Conservation (phyloP, 371 early-diverging fungal species). For the Rhizopus sp. region DNA sequence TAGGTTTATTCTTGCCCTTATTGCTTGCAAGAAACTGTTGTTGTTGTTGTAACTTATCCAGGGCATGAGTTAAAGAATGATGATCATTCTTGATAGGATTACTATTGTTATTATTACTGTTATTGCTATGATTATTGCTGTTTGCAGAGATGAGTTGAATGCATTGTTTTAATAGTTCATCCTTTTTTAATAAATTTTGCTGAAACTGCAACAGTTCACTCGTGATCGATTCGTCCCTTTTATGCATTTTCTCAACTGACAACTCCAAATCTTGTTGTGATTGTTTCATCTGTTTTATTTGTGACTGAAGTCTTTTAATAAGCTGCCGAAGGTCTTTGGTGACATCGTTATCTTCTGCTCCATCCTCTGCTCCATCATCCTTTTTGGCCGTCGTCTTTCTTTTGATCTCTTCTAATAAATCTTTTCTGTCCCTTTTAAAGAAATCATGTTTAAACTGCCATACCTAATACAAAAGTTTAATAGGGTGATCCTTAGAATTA, state of each 20-base stretch:
- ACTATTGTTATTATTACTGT: not conserved
- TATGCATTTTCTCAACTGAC: conserved; percentile 46
- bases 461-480: conserved; percentile 36
- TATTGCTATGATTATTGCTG: conserved; percentile 5
- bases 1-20: conserved; percentile 19
- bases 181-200: conserved; percentile 63
- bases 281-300: conserved; percentile 45
- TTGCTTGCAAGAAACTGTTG: conserved; percentile 5
- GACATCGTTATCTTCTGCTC: not conserved
- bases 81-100: too few species aligned
- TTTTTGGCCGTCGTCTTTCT: conserved; percentile 53
- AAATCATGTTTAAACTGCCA: conserved; percentile 81
- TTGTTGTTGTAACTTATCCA: conserved; percentile 7
- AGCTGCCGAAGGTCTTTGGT: conserved; percentile 23
- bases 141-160: conserved; percentile 40
- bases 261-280: conserved; percentile 38
- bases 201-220: conserved; percentile 62
- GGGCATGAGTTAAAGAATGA: not conserved
- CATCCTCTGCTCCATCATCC: conserved; percentile 23
- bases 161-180: conserved; percentile 63
- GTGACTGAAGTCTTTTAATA: conserved; percentile 43
- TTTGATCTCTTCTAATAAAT: conserved; percentile 65
- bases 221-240: conserved; percentile 57
- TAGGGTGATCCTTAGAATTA: not conserved
- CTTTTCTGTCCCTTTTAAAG: conserved; percentile 65